Evolutionary conservation across 1,284 basidiomycete genomes (phyloP).

Genomic region (Leccinum proliferum): DNA sequence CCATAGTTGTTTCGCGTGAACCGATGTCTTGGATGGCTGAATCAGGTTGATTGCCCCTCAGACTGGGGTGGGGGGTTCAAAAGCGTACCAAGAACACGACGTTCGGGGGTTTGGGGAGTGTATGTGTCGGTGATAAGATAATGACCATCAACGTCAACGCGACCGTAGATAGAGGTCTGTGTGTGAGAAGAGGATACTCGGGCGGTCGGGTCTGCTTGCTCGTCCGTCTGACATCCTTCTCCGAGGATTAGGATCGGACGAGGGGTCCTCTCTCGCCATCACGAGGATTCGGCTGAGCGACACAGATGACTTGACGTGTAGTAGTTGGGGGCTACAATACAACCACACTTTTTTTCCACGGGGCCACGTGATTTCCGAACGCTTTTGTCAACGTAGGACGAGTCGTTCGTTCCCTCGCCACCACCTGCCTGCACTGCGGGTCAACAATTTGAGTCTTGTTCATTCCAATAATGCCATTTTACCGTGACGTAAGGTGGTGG

Average conservation of each 20-base stretch:
- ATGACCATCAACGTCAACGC: background rate
- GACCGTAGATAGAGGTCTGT: no score
- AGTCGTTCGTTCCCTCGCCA: background rate
- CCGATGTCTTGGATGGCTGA: background rate
- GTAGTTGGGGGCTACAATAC: background rate
- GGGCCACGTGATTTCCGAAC: no score
- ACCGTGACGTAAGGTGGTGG: background rate
- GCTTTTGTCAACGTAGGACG: no score
- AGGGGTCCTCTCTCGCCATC: no score
- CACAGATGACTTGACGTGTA: background rate
- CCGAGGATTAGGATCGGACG: no score
- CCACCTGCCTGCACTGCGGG: background rate
- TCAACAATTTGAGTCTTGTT: background rate
- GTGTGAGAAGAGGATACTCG: no score
- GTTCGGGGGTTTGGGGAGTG: background rate
- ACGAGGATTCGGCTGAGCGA: no score
- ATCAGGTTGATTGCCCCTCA: background rate
- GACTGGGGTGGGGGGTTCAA: background rate
- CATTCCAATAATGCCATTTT: constrained; percentile 7
- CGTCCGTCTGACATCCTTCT: no score
- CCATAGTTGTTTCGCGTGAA: background rate
- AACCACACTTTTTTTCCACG: constrained; percentile 14
- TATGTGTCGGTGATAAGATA: background rate
- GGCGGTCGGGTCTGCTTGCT: no score
- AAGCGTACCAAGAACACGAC: background rate